Conservation (phyloP, 192 early-diverging fungal species). For the Coemansia sp. region DNA sequence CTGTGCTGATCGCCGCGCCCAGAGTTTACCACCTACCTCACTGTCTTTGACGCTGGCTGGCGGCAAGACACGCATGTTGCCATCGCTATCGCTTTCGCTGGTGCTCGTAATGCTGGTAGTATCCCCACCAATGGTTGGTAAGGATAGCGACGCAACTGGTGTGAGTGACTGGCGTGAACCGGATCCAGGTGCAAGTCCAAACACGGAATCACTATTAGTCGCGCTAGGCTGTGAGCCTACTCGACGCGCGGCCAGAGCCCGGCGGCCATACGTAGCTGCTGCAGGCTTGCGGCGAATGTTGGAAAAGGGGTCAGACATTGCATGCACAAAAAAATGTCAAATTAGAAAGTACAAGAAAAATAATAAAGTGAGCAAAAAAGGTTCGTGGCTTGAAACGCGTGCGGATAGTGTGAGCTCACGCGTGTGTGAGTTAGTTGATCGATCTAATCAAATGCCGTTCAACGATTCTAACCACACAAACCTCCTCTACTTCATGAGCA, state of each 20-base stretch:
- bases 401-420: background rate
- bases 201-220: background rate
- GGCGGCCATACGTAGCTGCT: conserved; percentile 48
- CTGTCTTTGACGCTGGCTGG: background rate
- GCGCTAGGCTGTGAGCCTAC: conserved; percentile 10
- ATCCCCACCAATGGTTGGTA: background rate
- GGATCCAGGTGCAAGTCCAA: background rate
- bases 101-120: background rate
- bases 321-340: background rate
- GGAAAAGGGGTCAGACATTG: conserved; percentile 49
- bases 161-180: background rate
- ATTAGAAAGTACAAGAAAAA: conserved; percentile 16
- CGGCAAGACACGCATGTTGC: background rate
- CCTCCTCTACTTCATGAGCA: too few relatives aligned
- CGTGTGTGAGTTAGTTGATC: background rate
- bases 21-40: conserved; percentile 3
- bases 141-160: background rate
- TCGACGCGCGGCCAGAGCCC: conserved; percentile 44
- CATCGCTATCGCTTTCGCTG: conserved; percentile 13
- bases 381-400: background rate
- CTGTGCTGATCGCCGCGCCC: conserved; percentile 28
- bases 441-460: background rate
- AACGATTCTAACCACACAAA: too few relatives aligned
- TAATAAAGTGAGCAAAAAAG: background rate
- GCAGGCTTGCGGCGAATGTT: conserved; percentile 47